Conservation (phyloP, 2,329 filamentous ascomycete species). For the Alternaria brassicae region DNA sequence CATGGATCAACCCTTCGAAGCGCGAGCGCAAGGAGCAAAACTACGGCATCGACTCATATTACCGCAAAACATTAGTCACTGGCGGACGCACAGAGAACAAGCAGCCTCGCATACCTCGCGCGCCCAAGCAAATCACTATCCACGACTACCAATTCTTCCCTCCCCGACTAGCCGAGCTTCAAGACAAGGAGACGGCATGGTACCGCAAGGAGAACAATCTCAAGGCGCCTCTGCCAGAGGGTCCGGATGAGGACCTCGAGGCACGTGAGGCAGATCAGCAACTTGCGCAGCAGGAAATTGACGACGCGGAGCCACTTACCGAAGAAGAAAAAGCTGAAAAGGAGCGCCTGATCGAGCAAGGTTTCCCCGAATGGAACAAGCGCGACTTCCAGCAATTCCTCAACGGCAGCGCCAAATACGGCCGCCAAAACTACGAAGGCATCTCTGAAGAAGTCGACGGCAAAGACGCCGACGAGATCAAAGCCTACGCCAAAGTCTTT, state of each 20-base stretch:
- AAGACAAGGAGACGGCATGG: slow-evolving; percentile 94
- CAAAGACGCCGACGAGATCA: slow-evolving; percentile 85
- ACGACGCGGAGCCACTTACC: slow-evolving; percentile 85
- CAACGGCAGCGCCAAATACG: slow-evolving; percentile 92
- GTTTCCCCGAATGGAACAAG: slow-evolving; percentile 94
- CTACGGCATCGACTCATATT: slow-evolving; percentile 99
- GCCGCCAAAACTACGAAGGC: slow-evolving; percentile 80
- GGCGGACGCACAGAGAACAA: slow-evolving; percentile 79
- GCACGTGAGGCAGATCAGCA: slow-evolving; percentile 88
- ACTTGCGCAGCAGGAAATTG: slow-evolving; percentile 88
- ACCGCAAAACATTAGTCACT: slow-evolving; percentile 86
- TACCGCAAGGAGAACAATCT: slow-evolving; percentile 97
- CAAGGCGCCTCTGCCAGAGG: slow-evolving; percentile 88
- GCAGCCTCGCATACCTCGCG: slow-evolving; percentile 94
- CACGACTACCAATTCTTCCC: slow-evolving; percentile 99
- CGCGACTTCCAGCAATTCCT: slow-evolving; percentile 98
- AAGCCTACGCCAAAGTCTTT: slow-evolving; percentile 91
- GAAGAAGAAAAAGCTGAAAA: slow-evolving; percentile 92
- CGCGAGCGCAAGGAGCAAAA: slow-evolving; percentile 97
- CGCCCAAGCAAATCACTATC: slow-evolving; percentile 88
- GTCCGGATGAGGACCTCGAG: slow-evolving; percentile 83
- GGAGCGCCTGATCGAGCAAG: slow-evolving; percentile 77
- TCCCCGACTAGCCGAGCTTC: slow-evolving; percentile 79
- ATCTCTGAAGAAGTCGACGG: slow-evolving; percentile 92
- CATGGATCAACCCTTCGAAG: slow-evolving; percentile 98